phyloP scores from a whole-genome alignment of 495 filamentous ascomycete genomes.

The Penicillium verhagenii region DNA sequence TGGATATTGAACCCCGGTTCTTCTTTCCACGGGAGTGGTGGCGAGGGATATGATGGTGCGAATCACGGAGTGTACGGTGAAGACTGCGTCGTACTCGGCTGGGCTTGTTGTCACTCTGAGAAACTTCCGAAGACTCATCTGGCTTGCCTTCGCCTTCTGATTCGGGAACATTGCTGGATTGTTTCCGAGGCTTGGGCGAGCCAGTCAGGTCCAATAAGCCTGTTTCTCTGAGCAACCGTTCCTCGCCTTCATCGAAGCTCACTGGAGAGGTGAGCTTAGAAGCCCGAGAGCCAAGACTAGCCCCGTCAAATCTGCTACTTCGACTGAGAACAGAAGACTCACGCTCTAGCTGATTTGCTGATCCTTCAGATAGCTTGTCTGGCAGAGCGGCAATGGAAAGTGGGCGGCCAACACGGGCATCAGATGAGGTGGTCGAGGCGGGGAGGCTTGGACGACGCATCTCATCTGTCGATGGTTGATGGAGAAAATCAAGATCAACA shows the following conservation, averaged over 20 bases:
- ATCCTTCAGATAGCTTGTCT: constrained; percentile 1
- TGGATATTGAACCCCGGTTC: constrained; percentile 69
- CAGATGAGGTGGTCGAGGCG: constrained; percentile 32
- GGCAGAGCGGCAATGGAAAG: constrained; percentile 26
- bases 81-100: constrained; percentile 77
- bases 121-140: constrained; percentile 35
- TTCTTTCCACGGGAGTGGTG: constrained; percentile 66
- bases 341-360: constrained; percentile 25
- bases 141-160: constrained; percentile 36
- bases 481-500: constrained; percentile 15
- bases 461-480: constrained; percentile 23
- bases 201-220: constrained; percentile 46
- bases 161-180: constrained; percentile 34
- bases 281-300: constrained; percentile 36
- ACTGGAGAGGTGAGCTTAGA: constrained; percentile 40
- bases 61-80: constrained; percentile 90
- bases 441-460: constrained; percentile 40
- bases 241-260: constrained; percentile 47
- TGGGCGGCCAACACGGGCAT: constrained; percentile 28
- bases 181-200: constrained; percentile 34
- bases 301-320: constrained; percentile 36
- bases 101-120: constrained; percentile 41
- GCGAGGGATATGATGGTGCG: constrained; percentile 64
- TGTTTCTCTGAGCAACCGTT: constrained; percentile 49
- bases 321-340: constrained; percentile 42